Evolutionary conservation across 2,329 filamentous ascomycete species (phyloP), one percentile per base, ranked within the genome.

Genomic region (Fusarium equiseti): DNA sequence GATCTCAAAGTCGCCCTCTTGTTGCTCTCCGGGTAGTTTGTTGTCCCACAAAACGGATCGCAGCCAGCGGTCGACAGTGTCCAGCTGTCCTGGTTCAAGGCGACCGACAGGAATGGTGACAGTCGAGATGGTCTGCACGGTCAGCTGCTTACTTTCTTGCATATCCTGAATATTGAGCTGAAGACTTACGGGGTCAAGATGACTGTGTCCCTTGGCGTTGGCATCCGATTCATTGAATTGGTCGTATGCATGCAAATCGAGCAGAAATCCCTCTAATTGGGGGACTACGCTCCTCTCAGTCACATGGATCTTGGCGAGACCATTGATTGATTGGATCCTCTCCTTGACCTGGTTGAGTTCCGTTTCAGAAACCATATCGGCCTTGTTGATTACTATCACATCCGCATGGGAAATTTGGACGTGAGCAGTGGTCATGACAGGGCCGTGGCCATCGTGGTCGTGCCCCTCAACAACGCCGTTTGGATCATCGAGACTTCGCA

Each of bases 351-450:
- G 81, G n/a, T 88, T 81, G 2, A 98, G 86, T 74, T 97, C 90
- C 9, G 87, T 82, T 2, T 86, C 79, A 8, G 86, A 88, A 6
- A 98, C 94, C 6, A 98, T 85, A 77, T 99, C 96, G 5, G 91
- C 86, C 80, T 99, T 99, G 83, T 99, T 99, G 73, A 99, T 89
- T 42, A 99, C 89, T 46, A 99, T 88, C 11, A 98, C 94, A 81
- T 99, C 96, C 9, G 96, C 96, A 76, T 99, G 95, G 2, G 94
- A 98, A 65, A 99, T 97, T 77, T 99, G 96, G 50, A 98, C 87
- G 80, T 99, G 96, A 1, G 96, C 96, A 4, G 93, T 97, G 1
- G 95, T 98, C 80, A 98, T 88, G 11, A 94, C 82, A 1, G 92
- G 90, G 0, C 91, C 90, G 50, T 86, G 82, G 45, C 83, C 79